A percentile compares a stretch with the other conserved stretches of the same genome.
Conservation (phyloP, 805 yeast species). For the Jamesozyma lodderae region DNA sequence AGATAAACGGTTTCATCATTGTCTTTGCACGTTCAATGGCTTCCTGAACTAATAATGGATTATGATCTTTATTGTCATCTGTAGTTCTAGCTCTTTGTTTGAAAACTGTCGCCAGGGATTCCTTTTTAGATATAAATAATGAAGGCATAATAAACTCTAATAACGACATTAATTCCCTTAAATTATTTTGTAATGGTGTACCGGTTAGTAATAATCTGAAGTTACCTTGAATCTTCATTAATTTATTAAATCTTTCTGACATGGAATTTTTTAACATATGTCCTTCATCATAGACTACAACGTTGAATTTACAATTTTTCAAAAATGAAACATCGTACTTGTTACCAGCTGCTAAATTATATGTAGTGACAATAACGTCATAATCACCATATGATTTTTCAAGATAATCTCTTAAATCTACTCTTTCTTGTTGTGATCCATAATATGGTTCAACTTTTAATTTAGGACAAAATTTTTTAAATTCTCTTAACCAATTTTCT, state of each 20-base stretch:
- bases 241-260: conserved; percentile 76
- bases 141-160: conserved; percentile 85
- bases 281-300: conserved; percentile 93
- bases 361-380: conserved; percentile 92
- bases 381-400: conserved; percentile 42
- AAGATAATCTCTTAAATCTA: conserved; percentile 67
- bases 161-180: conserved; percentile 81
- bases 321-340: conserved; percentile 75
- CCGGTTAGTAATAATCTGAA: conserved; percentile 88
- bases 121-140: conserved; percentile 70
- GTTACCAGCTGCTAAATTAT: conserved; percentile 81
- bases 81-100: conserved; percentile 77
- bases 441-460: conserved; percentile 85
- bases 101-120: conserved; percentile 73
- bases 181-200: conserved; percentile 91
- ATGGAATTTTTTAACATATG: conserved; percentile 89
- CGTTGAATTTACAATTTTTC: conserved; percentile 66
- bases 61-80: conserved; percentile 42
- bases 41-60: conserved; percentile 80
- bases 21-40: conserved; percentile 89
- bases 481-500: conserved; percentile 96
- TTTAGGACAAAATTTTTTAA: conserved; percentile 76
- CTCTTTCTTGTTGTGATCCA: conserved; percentile 80
- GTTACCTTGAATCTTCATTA: conserved; percentile 76
- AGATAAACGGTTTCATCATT: conserved; percentile 96